Conservation (phyloP, 2,329 filamentous ascomycete species). For the Nectriaceae sp. region DNA sequence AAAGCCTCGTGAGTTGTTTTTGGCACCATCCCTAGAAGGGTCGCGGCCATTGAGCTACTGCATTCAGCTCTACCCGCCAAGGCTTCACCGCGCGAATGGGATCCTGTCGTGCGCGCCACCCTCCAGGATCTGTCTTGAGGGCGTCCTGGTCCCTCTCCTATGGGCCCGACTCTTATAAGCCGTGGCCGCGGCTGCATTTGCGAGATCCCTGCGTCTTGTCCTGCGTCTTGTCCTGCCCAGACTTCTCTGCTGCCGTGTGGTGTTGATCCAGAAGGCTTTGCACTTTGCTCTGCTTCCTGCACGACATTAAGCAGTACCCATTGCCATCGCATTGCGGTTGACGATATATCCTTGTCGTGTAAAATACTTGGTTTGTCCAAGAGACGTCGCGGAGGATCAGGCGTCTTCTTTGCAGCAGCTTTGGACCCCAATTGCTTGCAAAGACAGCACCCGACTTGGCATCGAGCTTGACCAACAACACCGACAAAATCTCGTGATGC, state of each 20-base stretch:
- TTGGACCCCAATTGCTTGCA: too few relatives aligned
- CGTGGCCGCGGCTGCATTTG: neutral
- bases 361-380: neutral
- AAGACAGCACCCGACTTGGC: neutral
- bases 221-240: neutral
- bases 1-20: conserved; percentile 2
- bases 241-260: neutral
- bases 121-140: neutral
- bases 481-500: conserved; percentile 12
- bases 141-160: neutral
- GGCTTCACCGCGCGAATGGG: neutral
- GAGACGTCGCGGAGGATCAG: neutral
- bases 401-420: neutral
- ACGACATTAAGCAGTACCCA: neutral
- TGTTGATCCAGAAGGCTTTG: too few relatives aligned
- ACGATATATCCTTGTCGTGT: too few relatives aligned
- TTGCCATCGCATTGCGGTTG: too few relatives aligned
- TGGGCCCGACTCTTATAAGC: neutral
- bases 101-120: neutral
- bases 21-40: neutral
- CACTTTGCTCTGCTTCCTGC: neutral
- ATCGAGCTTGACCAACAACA: neutral
- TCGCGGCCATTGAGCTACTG: neutral
- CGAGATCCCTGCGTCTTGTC: neutral
- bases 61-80: conserved; percentile 2